Evolutionary conservation across 2,329 filamentous ascomycete species (phyloP).

Genomic region (Seiridium cupressi): DNA sequence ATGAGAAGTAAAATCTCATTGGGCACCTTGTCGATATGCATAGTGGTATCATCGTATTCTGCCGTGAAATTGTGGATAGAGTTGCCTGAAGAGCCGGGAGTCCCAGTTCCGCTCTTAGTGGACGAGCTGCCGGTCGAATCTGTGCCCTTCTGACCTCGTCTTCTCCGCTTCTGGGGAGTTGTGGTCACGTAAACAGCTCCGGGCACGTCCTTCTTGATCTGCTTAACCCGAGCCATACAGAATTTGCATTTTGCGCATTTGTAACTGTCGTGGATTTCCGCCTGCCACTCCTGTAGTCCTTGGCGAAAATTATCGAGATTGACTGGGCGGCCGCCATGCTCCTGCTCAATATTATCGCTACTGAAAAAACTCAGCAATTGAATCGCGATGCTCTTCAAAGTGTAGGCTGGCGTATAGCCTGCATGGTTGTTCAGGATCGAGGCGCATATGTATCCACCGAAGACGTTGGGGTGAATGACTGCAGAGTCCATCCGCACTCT

Average conservation of each 20-base stretch:
- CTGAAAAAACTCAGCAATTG: constrained; percentile 52
- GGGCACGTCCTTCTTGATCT: background rate
- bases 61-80: background rate
- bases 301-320: constrained; percentile 24
- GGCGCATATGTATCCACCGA: constrained; percentile 41
- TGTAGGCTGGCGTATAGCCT: constrained; percentile 49
- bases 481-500: constrained; percentile 36
- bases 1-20: constrained; percentile 39
- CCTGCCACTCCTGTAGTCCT: background rate
- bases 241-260: constrained; percentile 25
- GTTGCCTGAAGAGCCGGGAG: background rate
- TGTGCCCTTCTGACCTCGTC: background rate
- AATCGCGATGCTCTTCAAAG: constrained; percentile 46
- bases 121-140: background rate
- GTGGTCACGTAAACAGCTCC: constrained; percentile 1
- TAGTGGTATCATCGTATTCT: background rate
- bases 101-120: background rate
- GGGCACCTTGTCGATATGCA: constrained; percentile 30
- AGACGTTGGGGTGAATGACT: constrained; percentile 46
- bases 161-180: background rate
- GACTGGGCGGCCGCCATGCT: constrained; percentile 16
- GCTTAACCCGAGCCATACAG: background rate
- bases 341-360: constrained; percentile 43
- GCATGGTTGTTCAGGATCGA: constrained; percentile 40
- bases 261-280: constrained; percentile 11